Evolutionary conservation across 2,329 filamentous ascomycete genomes (phyloP).

Genomic region (Fusarium sulawesiense): DNA sequence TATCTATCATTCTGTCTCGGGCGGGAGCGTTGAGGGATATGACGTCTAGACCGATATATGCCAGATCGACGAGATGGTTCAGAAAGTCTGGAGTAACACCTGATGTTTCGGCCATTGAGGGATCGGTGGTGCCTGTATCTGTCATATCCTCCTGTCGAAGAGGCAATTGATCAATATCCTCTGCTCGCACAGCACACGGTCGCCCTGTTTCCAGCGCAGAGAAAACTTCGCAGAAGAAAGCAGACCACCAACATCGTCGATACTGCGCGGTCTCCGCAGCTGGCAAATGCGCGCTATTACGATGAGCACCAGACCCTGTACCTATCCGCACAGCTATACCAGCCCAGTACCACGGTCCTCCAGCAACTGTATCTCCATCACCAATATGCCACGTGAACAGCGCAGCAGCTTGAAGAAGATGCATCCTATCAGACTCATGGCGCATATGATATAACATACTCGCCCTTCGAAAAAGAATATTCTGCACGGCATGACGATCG

Average conservation of each 20-base stretch:
- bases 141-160: conserved; percentile 38
- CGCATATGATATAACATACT: conserved; percentile 46
- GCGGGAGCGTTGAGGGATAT: conserved; percentile 37
- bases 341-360: conserved; percentile 44
- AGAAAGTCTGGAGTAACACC: conserved; percentile 35
- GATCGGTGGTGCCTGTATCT: conserved; percentile 16
- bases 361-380: conserved; percentile 39
- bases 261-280: conserved; percentile 41
- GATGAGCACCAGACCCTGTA: conserved; percentile 35
- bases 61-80: conserved; percentile 41
- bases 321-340: conserved; percentile 42
- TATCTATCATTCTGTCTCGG: conserved; percentile 32
- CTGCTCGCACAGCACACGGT: conserved; percentile 40
- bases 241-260: conserved; percentile 43
- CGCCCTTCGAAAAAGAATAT: conserved; percentile 40
- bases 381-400: conserved; percentile 44
- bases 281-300: conserved; percentile 37
- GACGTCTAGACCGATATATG: conserved; percentile 41
- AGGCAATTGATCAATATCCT: conserved; percentile 42
- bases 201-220: conserved; percentile 38
- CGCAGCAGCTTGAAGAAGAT: conserved; percentile 41
- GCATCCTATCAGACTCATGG: conserved; percentile 42
- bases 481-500: conserved; percentile 44
- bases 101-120: background rate
- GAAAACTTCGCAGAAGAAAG: conserved; percentile 43